Evolutionary conservation across 768 basidiomycete species (phyloP).

Genomic region (Clavaria fumosa): DNA sequence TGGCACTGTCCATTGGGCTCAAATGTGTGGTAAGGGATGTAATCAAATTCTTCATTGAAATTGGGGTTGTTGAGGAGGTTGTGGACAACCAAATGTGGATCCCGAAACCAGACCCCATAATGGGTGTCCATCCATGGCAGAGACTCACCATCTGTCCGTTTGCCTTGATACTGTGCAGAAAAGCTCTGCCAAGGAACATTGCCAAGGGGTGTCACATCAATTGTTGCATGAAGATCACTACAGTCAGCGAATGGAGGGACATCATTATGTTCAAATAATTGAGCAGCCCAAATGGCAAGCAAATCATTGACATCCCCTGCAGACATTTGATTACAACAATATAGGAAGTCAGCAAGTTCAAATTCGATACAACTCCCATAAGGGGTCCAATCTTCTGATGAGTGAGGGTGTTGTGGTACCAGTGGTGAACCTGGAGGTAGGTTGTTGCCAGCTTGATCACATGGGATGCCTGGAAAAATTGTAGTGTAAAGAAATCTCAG

Average conservation of each 20-base stretch:
- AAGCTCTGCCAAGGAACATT: conserved; percentile 17
- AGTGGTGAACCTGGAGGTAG: conserved; percentile 1
- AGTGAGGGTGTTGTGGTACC: neutral
- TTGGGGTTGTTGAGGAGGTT: conserved; percentile 22
- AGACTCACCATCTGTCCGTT: conserved; percentile 8
- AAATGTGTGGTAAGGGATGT: conserved; percentile 16
- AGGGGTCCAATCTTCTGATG: conserved; percentile 1
- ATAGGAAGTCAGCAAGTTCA: conserved; percentile 4
- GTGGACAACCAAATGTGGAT: conserved; percentile 17
- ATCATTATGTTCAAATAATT: conserved; percentile 4
- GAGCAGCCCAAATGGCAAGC: conserved; percentile 1
- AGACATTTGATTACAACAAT: conserved; percentile 2
- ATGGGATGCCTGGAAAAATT: neutral
- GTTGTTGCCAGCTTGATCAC: neutral
- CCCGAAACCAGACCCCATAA: conserved; percentile 20
- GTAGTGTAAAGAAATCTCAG: too few relatives aligned
- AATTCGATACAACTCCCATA: neutral
- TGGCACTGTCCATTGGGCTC: conserved; percentile 14
- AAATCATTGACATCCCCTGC: neutral
- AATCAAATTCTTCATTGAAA: conserved; percentile 20
- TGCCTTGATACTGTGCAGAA: conserved; percentile 10
- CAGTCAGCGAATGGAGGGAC: conserved; percentile 13
- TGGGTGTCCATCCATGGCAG: conserved; percentile 19
- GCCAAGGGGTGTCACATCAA: conserved; percentile 15
- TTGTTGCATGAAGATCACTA: conserved; percentile 15